A percentile compares a stretch with the other conserved stretches of the same genome.
Conservation (phyloP, 1,284 basidiomycete species). For the Naganishia liquefaciens region DNA sequence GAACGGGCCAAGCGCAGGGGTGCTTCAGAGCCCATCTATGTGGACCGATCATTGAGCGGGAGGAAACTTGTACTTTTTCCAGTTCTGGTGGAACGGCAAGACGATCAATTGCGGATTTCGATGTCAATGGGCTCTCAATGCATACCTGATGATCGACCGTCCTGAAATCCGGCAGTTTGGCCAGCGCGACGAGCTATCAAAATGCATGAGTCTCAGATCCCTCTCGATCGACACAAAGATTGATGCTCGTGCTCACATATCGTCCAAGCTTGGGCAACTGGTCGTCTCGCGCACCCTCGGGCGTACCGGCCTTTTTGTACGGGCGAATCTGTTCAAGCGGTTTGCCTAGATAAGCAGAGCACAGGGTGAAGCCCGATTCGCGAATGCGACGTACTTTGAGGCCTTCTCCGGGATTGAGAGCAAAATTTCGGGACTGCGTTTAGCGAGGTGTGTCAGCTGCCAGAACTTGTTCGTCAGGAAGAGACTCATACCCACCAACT, state of each 20-base stretch:
- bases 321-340: conserved; percentile 61
- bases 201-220: neutral
- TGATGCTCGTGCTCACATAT: conserved; percentile 57
- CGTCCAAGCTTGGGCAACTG: conserved; percentile 66
- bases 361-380: neutral
- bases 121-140: neutral
- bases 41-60: neutral
- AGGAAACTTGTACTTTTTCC: conserved; percentile 28
- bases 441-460: neutral
- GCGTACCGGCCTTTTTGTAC: conserved; percentile 72
- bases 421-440: conserved; percentile 73
- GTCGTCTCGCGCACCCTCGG: conserved; percentile 62
- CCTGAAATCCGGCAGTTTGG: conserved; percentile 44
- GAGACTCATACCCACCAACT: conserved; percentile 7
- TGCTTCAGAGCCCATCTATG: neutral
- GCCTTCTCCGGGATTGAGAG: conserved; percentile 78
- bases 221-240: neutral
- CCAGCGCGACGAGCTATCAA: conserved; percentile 41
- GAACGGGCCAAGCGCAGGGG: no score
- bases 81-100: neutral
- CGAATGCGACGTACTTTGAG: conserved; percentile 60
- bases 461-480: no score
- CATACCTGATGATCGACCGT: conserved; percentile 46
- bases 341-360: no score
- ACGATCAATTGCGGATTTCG: neutral